Conservation (phyloP, 192 early-diverging fungal species). For the Backusella tarrabulga region DNA sequence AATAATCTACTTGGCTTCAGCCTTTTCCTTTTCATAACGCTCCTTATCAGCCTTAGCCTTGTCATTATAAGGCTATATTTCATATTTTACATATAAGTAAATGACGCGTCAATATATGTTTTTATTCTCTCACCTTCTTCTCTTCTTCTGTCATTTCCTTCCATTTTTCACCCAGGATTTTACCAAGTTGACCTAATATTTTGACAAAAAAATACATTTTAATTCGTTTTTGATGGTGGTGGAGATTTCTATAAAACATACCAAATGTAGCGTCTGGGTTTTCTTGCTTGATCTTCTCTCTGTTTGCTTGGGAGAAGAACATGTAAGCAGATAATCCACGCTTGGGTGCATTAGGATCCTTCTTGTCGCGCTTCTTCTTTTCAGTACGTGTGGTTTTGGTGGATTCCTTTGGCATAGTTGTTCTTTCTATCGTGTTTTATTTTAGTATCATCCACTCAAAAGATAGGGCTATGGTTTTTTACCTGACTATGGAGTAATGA, state of each 20-base stretch:
- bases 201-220: background rate
- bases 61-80: slow-evolving; percentile 14
- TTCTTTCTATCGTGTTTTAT: background rate
- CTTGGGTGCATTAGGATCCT: slow-evolving; percentile 90
- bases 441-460: background rate
- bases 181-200: slow-evolving; percentile 28
- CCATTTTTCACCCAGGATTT: slow-evolving; percentile 40
- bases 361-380: slow-evolving; percentile 63
- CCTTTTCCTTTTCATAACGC: slow-evolving; percentile 35
- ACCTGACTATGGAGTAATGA: background rate
- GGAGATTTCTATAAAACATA: slow-evolving; percentile 12
- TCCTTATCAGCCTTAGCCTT: slow-evolving; percentile 34
- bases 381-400: slow-evolving; percentile 40
- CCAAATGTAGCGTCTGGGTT: slow-evolving; percentile 75
- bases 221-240: no score
- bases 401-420: background rate
- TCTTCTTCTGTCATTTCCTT: slow-evolving; percentile 26
- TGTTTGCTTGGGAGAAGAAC: slow-evolving; percentile 81
- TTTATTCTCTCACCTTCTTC: slow-evolving; percentile 11
- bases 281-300: slow-evolving; percentile 71
- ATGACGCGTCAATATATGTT: background rate
- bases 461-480: background rate
- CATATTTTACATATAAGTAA: background rate
- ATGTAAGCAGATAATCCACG: slow-evolving; percentile 88
- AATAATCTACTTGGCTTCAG: slow-evolving; percentile 5